These are phyloP conservation scores for Nepenthes mirabilis DNA, from an alignment of 148 eudicot species.

Conservation along the genomic window DNA sequence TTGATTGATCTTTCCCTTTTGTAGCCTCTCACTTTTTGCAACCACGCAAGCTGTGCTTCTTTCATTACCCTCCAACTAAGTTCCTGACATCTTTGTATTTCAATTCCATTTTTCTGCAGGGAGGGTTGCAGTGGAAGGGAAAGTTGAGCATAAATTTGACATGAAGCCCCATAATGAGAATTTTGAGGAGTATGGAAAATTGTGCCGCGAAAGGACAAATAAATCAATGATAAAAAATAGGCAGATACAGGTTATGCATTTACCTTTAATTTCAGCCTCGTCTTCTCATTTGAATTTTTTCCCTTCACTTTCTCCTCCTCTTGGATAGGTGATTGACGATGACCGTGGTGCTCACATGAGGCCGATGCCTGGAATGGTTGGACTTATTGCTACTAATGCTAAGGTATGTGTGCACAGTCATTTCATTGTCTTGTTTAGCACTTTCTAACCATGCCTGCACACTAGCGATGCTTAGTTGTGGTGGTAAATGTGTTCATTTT, in stretches of 20 bases:
- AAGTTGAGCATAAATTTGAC: constrained; percentile 90
- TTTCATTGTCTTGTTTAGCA: neutral
- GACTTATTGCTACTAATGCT: constrained; percentile 42
- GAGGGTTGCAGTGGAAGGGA: constrained; percentile 73
- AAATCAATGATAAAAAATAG: constrained; percentile 93
- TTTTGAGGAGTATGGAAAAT: constrained; percentile 78
- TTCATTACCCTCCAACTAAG: neutral
- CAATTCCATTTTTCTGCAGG: constrained; percentile 24
- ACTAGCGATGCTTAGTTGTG: neutral
- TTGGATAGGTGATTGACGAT: constrained; percentile 68
- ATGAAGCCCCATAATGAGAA: constrained; percentile 86
- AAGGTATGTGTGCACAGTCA: constrained; percentile 35
- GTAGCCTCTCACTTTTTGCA: neutral
- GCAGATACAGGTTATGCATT: constrained; percentile 56
- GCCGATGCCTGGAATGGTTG: constrained; percentile 97
- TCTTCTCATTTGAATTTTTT: neutral
- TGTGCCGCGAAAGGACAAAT: constrained; percentile 95
- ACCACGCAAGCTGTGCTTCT: neutral
- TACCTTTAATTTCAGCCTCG: neutral
- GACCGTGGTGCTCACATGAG: constrained; percentile 92
- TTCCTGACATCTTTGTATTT: neutral
- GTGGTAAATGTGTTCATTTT: neutral
- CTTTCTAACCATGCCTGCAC: no score
- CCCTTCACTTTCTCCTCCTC: constrained; percentile 1
- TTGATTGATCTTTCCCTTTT: neutral